These are phyloP conservation scores for Penicillium brevicompactum DNA, from an alignment of 2,329 filamentous ascomycete species.

Conservation along the genomic window DNA sequence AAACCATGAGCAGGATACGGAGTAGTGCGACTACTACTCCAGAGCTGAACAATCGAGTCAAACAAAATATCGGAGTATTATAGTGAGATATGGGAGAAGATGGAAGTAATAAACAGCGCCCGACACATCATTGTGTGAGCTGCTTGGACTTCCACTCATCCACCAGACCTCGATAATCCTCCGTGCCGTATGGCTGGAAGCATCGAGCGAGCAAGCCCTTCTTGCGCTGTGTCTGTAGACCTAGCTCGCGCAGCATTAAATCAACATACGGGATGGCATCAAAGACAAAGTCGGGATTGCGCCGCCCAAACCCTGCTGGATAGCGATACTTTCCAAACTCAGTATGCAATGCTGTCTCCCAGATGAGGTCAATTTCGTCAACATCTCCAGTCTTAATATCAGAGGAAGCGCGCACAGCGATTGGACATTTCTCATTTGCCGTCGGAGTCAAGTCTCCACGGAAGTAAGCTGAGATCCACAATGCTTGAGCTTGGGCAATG, in stretches of 20 bases:
- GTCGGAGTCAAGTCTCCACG: conserved; percentile 50
- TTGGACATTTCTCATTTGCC: conserved; percentile 27
- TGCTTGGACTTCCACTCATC: conserved; percentile 40
- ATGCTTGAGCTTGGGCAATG: conserved; percentile 52
- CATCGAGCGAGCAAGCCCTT: conserved; percentile 33
- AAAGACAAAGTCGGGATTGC: conserved; percentile 67
- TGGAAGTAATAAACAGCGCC: not conserved
- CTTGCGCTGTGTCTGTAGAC: conserved; percentile 52
- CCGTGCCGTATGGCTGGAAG: conserved; percentile 40
- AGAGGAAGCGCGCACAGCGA: conserved; percentile 8
- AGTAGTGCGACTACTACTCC: not conserved
- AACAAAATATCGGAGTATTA: not conserved
- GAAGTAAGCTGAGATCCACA: conserved; percentile 70
- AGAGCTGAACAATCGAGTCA: not conserved
- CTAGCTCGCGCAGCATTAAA: conserved; percentile 66
- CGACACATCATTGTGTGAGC: not conserved
- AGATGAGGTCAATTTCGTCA: conserved; percentile 40
- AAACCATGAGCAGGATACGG: not conserved
- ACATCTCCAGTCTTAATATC: conserved; percentile 16
- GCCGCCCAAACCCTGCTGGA: conserved; percentile 59
- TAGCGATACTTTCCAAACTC: conserved; percentile 73
- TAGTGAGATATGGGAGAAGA: not conserved
- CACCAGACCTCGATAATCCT: conserved; percentile 46
- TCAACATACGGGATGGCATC: conserved; percentile 76
- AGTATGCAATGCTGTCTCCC: conserved; percentile 64